Base-by-base conservation (phyloP, 805 yeast genomes). In the Candida khao-thaluensis region DNA sequence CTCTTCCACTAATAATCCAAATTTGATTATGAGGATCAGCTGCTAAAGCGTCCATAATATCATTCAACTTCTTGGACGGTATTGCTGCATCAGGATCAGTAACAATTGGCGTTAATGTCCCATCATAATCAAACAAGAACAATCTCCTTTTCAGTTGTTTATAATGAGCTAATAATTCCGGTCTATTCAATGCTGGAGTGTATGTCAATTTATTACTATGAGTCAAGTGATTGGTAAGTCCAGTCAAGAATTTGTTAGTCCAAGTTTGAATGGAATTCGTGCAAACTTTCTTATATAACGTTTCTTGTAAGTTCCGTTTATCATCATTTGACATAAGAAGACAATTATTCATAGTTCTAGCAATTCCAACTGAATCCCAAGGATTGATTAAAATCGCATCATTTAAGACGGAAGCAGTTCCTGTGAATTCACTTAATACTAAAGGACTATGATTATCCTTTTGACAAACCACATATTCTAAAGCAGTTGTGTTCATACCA, bases 71-170 rank as follows among this genome's bases (percentile, higher is more conserved):
- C 3, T 82, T 80, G 1, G 95, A 81, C 2, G 99, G 99, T 29
- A 93, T 85, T 0, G 99, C 99, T 0, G 98, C 97, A n/a, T 91
- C 88, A 2, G 99, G 99, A 52, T 93, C 98, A 27, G 80, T 76
- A 3, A 93, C 99, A 55, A 93, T 93, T 10, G 98, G 98, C 0
- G 99, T 88, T 50, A 93, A 71, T 1, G 99, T 93, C 20, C 99
- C 99, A 59, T 93, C 99, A 59, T 93, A 93, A 64, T 93, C 99
- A 64, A 93, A 90, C 51, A 93, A 61, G 52, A 93, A 88, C 42
- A 93, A 64, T 45, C 98, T 74, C 51, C 84, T 74, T 23, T 76
- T 45, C 0, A 96, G 79, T 16, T 59, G 49, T 33, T 73, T 59
- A 59, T 87, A 93, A 41, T 75, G 73, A 16, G 74, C 68, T 40